phyloP scores from a whole-genome alignment of 257 asterid species.

The Solanum raphanifolium region DNA sequence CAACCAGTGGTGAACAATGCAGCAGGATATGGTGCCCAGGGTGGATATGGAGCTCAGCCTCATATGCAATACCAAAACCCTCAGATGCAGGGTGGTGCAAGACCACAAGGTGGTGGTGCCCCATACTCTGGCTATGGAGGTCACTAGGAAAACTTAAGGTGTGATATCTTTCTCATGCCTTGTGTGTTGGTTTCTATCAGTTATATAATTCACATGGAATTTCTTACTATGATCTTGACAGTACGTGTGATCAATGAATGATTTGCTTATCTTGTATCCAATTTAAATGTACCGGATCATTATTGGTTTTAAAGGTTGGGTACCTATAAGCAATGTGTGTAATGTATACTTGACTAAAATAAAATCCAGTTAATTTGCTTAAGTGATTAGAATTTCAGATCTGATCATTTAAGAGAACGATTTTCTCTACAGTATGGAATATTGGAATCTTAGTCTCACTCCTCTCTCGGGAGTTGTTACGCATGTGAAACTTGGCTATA shows the following conservation, averaged over 20 bases:
- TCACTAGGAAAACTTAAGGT: constrained; percentile 56
- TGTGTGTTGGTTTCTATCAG: neutral
- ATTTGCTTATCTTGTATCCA: neutral
- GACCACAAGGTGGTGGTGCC: constrained; percentile 96
- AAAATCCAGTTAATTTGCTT: neutral
- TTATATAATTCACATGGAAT: neutral
- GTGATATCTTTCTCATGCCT: neutral
- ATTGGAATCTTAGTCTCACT: neutral
- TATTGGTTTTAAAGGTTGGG: neutral
- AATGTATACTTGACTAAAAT: neutral
- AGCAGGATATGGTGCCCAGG: constrained; percentile 60
- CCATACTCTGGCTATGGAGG: constrained; percentile 72
- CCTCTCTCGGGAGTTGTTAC: neutral
- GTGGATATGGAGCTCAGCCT: constrained; percentile 66
- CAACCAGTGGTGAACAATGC: constrained; percentile 56
- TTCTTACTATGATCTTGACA: neutral
- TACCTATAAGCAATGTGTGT: neutral
- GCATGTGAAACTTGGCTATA: neutral
- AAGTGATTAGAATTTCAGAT: neutral
- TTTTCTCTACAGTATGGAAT: neutral
- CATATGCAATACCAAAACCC: constrained; percentile 69
- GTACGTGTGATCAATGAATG: neutral
- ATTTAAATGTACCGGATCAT: neutral
- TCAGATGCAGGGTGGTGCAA: constrained; percentile 71
- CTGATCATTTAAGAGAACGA: neutral